Percentiles rank a stretch among this genome's conserved stretches.
Conservation (phyloP, 352 stramenopile genomes). For the Globisporangium sylvaticum region DNA sequence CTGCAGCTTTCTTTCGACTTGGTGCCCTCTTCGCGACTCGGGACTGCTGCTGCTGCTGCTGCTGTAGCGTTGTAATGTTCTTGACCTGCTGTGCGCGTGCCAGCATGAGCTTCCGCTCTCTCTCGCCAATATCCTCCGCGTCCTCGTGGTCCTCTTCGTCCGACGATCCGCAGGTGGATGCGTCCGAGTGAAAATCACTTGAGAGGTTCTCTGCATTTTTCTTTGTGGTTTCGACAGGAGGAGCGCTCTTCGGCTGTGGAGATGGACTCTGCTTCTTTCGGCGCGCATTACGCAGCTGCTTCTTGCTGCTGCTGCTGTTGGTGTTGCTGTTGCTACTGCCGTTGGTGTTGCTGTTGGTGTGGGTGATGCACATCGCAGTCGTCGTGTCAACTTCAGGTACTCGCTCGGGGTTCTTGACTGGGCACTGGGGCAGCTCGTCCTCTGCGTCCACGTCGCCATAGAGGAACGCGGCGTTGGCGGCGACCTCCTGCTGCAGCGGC, state of each 20-base stretch:
- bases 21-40: neutral
- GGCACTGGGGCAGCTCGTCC: neutral
- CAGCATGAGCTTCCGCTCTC: constrained; percentile 34
- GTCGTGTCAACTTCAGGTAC: neutral
- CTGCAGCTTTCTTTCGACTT: constrained; percentile 1
- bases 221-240: neutral
- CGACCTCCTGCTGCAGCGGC: neutral
- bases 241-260: neutral
- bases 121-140: constrained; percentile 26
- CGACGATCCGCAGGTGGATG: constrained; percentile 32
- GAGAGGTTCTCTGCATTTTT: neutral
- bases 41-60: constrained; percentile 15
- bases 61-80: too few species aligned
- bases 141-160: constrained; percentile 25
- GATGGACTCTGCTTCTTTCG: neutral
- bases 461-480: constrained; percentile 7
- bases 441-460: neutral
- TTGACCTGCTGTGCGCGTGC: constrained; percentile 34
- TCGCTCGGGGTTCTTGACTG: neutral
- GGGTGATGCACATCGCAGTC: neutral
- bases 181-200: constrained; percentile 23
- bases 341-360: neutral
- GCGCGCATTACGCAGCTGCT: neutral
- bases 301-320: neutral
- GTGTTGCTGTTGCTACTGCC: too few species aligned